Percentiles rank a stretch among this genome's conserved stretches.
phyloP scores from a whole-genome alignment of 1,284 basidiomycete species.

The Chiua sp. region DNA sequence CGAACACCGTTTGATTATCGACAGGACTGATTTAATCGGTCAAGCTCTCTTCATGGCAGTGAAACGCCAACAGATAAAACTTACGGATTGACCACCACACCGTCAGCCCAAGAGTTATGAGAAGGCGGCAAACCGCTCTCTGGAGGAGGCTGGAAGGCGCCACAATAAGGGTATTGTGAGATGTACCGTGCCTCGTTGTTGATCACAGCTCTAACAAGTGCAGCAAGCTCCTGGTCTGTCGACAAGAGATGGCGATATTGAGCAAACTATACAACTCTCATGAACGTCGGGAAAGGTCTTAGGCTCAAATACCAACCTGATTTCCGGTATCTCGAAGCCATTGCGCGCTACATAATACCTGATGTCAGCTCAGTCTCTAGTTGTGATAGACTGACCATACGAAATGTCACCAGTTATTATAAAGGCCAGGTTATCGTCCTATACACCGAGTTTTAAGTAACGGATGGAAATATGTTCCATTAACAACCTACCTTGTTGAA shows the following conservation, averaged over 20 bases:
- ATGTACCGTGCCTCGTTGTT: constrained; percentile 81
- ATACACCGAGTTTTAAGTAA: constrained; percentile 7
- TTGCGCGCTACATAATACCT: constrained; percentile 54
- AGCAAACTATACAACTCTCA: constrained; percentile 54
- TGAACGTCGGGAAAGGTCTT: constrained; percentile 5
- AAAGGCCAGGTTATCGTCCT: constrained; percentile 73
- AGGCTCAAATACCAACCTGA: constrained; percentile 49
- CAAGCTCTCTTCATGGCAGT: not conserved
- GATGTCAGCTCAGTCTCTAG: constrained; percentile 7
- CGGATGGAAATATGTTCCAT: not conserved
- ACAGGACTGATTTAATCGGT: constrained; percentile 53
- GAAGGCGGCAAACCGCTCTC: constrained; percentile 68
- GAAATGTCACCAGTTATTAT: constrained; percentile 81
- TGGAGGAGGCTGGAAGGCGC: constrained; percentile 77
- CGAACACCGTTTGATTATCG: constrained; percentile 71
- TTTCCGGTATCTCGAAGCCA: constrained; percentile 82
- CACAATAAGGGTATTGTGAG: constrained; percentile 73
- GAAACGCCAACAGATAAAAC: constrained; percentile 25
- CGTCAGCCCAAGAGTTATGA: constrained; percentile 68
- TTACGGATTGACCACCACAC: constrained; percentile 74
- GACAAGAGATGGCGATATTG: constrained; percentile 66
- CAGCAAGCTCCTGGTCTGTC: constrained; percentile 60
- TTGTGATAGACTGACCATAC: constrained; percentile 49
- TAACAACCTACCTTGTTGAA: constrained; percentile 55
- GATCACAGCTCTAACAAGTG: constrained; percentile 74